Percentiles rank a stretch among this genome's conserved stretches.
Conservation (phyloP, 176 grass and related monocot genomes). For the Echinochloa phyllopogon region DNA sequence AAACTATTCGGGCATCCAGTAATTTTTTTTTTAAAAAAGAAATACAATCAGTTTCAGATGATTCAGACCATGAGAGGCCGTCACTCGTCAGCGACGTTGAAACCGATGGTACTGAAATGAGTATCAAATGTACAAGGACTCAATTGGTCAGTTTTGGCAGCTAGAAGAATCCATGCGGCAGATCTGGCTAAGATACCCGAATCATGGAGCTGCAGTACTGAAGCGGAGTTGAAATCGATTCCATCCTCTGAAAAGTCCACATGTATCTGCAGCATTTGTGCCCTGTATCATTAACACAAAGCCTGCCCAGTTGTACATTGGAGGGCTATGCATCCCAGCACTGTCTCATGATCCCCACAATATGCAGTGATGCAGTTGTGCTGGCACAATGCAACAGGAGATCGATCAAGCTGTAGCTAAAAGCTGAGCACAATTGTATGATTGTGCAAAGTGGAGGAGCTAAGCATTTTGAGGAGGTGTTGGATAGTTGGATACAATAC, state of each 20-base stretch:
- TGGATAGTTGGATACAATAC: no score
- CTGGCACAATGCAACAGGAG: neutral
- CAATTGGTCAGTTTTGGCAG: neutral
- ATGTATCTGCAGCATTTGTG: neutral
- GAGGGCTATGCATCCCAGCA: no score
- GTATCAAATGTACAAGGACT: neutral
- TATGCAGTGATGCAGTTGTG: constrained; percentile 6
- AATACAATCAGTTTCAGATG: neutral
- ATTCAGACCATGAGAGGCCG: neutral
- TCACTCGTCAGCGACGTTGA: neutral
- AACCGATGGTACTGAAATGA: neutral
- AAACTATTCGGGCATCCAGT: neutral
- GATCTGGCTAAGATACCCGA: neutral
- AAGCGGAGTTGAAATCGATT: neutral
- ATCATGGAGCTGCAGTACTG: neutral
- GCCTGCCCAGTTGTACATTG: neutral
- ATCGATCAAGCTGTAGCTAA: neutral
- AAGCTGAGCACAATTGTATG: neutral
- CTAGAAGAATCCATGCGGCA: neutral
- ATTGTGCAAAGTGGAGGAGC: constrained; percentile 4
- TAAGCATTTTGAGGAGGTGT: neutral
- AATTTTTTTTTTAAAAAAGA: neutral
- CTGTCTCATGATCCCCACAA: neutral
- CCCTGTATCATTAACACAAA: neutral
- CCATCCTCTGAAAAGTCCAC: neutral